Conservation (phyloP, 1,139 yeast species). For the Lodderomyces jiufengensis region DNA sequence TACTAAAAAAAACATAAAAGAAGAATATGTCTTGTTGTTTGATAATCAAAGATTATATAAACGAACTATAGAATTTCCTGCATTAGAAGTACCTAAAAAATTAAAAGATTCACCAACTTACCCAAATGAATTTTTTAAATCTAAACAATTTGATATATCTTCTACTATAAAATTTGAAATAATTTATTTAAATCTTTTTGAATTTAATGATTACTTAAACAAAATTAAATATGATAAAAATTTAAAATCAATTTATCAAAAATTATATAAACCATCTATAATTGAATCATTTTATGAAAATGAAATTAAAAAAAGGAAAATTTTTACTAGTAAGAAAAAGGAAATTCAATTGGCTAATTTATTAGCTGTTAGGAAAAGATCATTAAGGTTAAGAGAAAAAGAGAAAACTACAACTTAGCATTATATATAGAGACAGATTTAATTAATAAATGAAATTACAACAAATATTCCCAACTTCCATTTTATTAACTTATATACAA, state of each 20-base stretch:
- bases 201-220: constrained; percentile 25
- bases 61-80: constrained; percentile 30
- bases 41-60: constrained; percentile 47
- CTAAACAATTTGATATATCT: constrained; percentile 30
- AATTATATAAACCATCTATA: constrained; percentile 19
- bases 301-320: constrained; percentile 40
- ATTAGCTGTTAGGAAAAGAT: constrained; percentile 47
- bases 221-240: constrained; percentile 16
- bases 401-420: background rate
- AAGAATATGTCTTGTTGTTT: constrained; percentile 22
- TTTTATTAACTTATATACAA: too few species aligned
- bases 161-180: constrained; percentile 27
- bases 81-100: constrained; percentile 38
- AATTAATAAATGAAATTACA: too few species aligned
- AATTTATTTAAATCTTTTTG: constrained; percentile 31
- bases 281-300: constrained; percentile 23
- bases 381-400: constrained; percentile 35
- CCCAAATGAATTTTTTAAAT: constrained; percentile 28
- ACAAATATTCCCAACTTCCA: too few species aligned
- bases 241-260: constrained; percentile 15
- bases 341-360: constrained; percentile 47
- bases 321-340: constrained; percentile 39
- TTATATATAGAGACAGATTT: too few species aligned
- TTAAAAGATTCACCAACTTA: constrained; percentile 32
- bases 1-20: background rate